Conservation (phyloP, 306 rosid genomes). For the Leucaena leucocephala region DNA sequence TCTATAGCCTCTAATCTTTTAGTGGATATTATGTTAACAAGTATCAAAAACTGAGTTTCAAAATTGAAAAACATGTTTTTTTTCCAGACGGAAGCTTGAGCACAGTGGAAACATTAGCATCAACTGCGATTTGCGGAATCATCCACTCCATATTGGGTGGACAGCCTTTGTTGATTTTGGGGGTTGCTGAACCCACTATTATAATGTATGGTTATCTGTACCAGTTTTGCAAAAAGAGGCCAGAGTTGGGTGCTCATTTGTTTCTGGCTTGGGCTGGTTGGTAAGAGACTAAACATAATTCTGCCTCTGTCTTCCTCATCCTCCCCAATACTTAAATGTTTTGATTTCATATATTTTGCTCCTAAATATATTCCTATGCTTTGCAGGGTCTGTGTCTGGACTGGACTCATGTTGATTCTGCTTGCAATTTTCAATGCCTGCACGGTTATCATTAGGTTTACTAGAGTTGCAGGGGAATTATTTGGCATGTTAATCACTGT, state of each 20-base stretch:
- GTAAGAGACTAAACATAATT: slow-evolving; percentile 41
- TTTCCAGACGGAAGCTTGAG: slow-evolving; percentile 79
- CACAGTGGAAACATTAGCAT: slow-evolving; percentile 87
- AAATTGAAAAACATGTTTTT: not conserved
- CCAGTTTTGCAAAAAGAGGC: slow-evolving; percentile 56
- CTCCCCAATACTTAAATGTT: not conserved
- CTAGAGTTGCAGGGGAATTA: slow-evolving; percentile 84
- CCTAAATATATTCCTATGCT: slow-evolving; percentile 25
- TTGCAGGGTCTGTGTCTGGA: slow-evolving; percentile 94
- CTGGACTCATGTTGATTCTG: slow-evolving; percentile 66
- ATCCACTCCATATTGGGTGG: slow-evolving; percentile 91
- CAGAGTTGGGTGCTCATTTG: slow-evolving; percentile 61
- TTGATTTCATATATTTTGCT: not conserved
- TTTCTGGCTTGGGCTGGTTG: slow-evolving; percentile 85
- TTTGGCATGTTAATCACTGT: slow-evolving; percentile 90
- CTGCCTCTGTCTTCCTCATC: slow-evolving; percentile 3
- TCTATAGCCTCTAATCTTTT: not conserved
- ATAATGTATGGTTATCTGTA: slow-evolving; percentile 83
- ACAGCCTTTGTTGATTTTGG: slow-evolving; percentile 88
- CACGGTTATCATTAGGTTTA: slow-evolving; percentile 66
- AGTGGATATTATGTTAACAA: not conserved
- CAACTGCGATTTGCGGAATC: slow-evolving; percentile 88
- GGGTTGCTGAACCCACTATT: slow-evolving; percentile 98
- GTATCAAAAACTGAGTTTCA: slow-evolving; percentile 12
- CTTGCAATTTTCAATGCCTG: slow-evolving; percentile 84